Conservation (phyloP, 805 yeast genomes). For the Candida michaelii region DNA sequence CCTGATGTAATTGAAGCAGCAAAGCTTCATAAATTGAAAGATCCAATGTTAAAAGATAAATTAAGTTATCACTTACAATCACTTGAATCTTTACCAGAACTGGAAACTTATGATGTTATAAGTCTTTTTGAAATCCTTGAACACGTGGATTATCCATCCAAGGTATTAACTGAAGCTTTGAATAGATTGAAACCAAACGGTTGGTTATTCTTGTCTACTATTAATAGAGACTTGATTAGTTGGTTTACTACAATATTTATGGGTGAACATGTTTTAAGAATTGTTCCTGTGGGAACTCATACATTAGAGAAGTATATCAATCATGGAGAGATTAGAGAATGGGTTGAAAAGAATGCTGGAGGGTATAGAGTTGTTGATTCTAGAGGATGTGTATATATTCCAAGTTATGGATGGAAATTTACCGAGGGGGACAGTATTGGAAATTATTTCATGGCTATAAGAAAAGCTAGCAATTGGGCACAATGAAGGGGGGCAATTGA, state of each 20-base stretch:
- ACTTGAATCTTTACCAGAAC: slow-evolving; percentile 54
- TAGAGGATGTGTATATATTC: slow-evolving; percentile 82
- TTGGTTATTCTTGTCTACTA: slow-evolving; percentile 82
- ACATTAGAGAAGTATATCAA: slow-evolving; percentile 83
- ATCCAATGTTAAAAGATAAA: slow-evolving; percentile 59
- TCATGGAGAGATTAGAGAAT: slow-evolving; percentile 64
- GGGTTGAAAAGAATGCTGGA: slow-evolving; percentile 49
- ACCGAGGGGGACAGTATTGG: slow-evolving; percentile 64
- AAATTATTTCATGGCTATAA: slow-evolving; percentile 88
- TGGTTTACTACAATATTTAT: slow-evolving; percentile 91
- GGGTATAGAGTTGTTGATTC: slow-evolving; percentile 60
- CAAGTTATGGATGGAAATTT: slow-evolving; percentile 82
- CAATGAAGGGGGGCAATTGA: too few relatives aligned
- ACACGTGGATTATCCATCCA: slow-evolving; percentile 85
- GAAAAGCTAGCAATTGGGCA: too few relatives aligned
- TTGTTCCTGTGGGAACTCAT: slow-evolving; percentile 95
- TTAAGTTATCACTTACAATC: slow-evolving; percentile 61
- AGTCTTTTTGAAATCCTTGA: slow-evolving; percentile 95
- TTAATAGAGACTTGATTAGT: slow-evolving; percentile 81
- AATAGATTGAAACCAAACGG: slow-evolving; percentile 76
- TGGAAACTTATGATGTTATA: slow-evolving; percentile 65
- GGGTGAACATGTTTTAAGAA: slow-evolving; percentile 76
- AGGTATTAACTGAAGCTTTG: slow-evolving; percentile 68
- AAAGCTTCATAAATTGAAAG: slow-evolving; percentile 58
- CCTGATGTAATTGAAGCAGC: slow-evolving; percentile 83